Conservation (phyloP, 768 basidiomycete species). For the Lactifluus piperatus region DNA sequence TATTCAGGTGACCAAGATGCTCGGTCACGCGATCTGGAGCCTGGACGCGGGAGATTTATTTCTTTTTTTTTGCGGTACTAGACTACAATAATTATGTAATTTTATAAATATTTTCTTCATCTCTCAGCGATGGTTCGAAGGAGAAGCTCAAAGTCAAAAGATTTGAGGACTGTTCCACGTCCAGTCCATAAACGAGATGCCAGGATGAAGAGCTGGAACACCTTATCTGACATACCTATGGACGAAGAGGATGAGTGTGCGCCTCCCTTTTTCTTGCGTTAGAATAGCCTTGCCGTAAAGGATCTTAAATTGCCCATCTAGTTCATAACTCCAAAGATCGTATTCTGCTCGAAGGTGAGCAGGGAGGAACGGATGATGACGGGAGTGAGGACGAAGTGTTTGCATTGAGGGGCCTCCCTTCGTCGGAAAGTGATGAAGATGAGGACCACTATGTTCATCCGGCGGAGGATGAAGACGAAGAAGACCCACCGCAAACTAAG, state of each 20-base stretch:
- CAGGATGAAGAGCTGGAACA: constrained; percentile 60
- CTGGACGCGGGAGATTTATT: not conserved
- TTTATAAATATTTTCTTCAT: not conserved
- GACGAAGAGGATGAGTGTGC: constrained; percentile 76
- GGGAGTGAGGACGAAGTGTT: constrained; percentile 80
- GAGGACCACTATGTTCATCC: constrained; percentile 36
- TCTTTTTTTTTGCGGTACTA: not conserved
- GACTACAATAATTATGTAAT: constrained; percentile 4
- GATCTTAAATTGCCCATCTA: constrained; percentile 24
- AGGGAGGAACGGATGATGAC: constrained; percentile 39
- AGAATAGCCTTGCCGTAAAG: not conserved
- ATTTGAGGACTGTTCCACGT: constrained; percentile 32
- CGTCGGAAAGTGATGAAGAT: constrained; percentile 35
- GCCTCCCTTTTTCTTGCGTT: constrained; percentile 24
- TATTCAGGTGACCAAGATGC: not conserved
- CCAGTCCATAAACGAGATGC: constrained; percentile 42
- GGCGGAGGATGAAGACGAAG: constrained; percentile 27
- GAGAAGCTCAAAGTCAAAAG: constrained; percentile 5
- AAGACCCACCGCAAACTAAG: constrained; percentile 7
- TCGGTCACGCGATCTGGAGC: not conserved
- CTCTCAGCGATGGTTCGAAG: constrained; percentile 11
- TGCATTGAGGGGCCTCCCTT: constrained; percentile 50
- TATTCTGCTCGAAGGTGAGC: constrained; percentile 64
- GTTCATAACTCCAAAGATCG: constrained; percentile 70
- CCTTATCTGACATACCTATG: constrained; percentile 54